Evolutionary conservation across 768 basidiomycete species (phyloP).

Genomic region (Goffeauzyma gilvescens): DNA sequence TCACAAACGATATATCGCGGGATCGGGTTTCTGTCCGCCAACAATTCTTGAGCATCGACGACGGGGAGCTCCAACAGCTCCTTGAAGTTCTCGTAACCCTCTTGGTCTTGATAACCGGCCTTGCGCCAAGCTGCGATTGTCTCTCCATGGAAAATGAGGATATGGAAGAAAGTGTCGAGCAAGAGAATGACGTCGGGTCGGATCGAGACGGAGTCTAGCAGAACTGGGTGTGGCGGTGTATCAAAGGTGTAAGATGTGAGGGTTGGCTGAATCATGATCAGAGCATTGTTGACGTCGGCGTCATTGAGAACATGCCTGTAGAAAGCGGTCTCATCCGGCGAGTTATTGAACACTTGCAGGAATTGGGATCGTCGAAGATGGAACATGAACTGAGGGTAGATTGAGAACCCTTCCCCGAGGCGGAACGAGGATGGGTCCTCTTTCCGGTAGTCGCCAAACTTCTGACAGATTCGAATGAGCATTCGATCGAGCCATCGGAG

Average conservation of each 20-base stretch:
- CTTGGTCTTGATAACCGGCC: constrained; percentile 93
- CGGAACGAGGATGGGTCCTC: constrained; percentile 90
- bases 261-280: constrained; percentile 99
- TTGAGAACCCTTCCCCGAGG: constrained; percentile 84
- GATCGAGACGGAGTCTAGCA: constrained; percentile 93
- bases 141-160: constrained; percentile 97
- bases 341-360: constrained; percentile 98
- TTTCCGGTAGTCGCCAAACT: constrained; percentile 96
- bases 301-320: constrained; percentile 89
- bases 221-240: constrained; percentile 64
- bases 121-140: constrained; percentile 95
- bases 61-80: constrained; percentile 73
- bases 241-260: constrained; percentile 98
- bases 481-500: constrained; percentile 93
- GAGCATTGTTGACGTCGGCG: constrained; percentile 95
- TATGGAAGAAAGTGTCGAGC: constrained; percentile 99
- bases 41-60: constrained; percentile 78
- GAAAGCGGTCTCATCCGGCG: constrained; percentile 97
- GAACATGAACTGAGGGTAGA: constrained; percentile 99
- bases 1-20: constrained; percentile 96
- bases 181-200: constrained; percentile 90
- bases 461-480: constrained; percentile 95
- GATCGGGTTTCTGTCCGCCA: constrained; percentile 87
- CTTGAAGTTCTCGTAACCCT: constrained; percentile 96
- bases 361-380: constrained; percentile 92